Evolutionary conservation across 75 land plant genomes (phyloP), one percentile per base, ranked within the genome.

Genomic region (Pinus taeda): DNA sequence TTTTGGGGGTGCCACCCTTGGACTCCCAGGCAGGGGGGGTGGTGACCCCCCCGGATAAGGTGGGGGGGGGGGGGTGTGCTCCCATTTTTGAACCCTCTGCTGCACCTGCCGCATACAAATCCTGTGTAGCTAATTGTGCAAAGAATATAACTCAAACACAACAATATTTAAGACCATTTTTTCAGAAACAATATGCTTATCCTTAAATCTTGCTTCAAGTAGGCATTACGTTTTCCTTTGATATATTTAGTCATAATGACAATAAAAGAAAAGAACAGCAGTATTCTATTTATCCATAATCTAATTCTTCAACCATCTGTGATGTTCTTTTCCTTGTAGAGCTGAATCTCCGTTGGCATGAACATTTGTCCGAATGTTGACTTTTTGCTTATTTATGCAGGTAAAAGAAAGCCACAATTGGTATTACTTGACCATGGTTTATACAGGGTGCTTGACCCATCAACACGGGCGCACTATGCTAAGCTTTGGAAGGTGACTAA

Each of bases 391-490:
- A 4, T 21, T 6, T 56, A 30, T 70, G 21, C 80, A 91, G 93
- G 89, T 12, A 89, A 79, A 71, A 95, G 79, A 74, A 82, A 83
- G 78, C 96, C 99, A 71, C 99, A 97, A 65, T 77, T 97, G 73
- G 83, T 97, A 73, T 80, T 97, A 76, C 81, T 97, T 57, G 99
- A 97, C 84, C 99, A 97, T 90, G 99, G 99, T n/a, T 76, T 97
- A 66, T 97, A 97, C 82, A 97, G 88, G 66, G 87, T 87, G 55
- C 93, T 97, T 78, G 95, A 93, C 78, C 85, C 77, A 70, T 22
- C 71, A 3, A 91, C 88, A n/a, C 84, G 92, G 69, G 78, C 79
- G 61, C 86, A 88, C 81, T 95, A 97, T 88, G 98, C 99, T 76
- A 83, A 89, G 59, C 88, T 97, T 39, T 97, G 99, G 99, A 95